Base-by-base conservation (phyloP, 2,329 filamentous ascomycete species). In the Fusarium sp. region DNA sequence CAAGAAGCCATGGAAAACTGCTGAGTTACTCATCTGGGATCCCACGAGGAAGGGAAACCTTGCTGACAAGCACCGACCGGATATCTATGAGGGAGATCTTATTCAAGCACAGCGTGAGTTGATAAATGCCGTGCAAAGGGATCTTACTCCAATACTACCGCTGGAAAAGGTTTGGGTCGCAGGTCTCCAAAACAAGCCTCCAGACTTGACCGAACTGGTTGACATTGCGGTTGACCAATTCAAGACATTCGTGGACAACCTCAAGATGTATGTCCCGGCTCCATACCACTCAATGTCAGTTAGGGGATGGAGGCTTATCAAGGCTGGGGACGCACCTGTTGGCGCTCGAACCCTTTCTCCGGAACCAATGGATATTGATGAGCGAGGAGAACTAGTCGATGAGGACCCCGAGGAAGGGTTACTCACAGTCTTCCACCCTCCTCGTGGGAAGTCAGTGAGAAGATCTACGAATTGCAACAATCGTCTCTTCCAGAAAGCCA, bases 1-100 rank as follows among this genome's bases (percentile, higher is more conserved):
- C 65, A 16, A 10, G 1, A 77, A 64, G 24, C 73, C 78, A 1
- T 85, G 81, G 77, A 72, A 2, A 1, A 60, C 63, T 2, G 82
- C 83, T 3, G 88, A 91, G 73, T 74, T 91, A 14, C 81, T 91
- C 7, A 88, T 91, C 43, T 90, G 88, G 88, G 89, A 91, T 70
- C 66, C 81, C 2, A 73, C 78, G 1, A 80, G 82, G 9, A 73
- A 68, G 2, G 72, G 78, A 1, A 81, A 77, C 29, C 78, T 81
- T 8, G 68, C 73, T 0, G 60, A 31, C 29, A 31, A 31, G 8
- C 8, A 31, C 29, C 29, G 29, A 31, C 29, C 29, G 29, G 6
- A 61, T 2, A 48, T 81, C 1, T 76, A 74, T 2, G 79, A 83
- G 61, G 72, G 74, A 1, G 82, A 85, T 16, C 81, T 91, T 4